Conservation (phyloP, 257 asterid genomes). For the Solanum clarkiae region DNA sequence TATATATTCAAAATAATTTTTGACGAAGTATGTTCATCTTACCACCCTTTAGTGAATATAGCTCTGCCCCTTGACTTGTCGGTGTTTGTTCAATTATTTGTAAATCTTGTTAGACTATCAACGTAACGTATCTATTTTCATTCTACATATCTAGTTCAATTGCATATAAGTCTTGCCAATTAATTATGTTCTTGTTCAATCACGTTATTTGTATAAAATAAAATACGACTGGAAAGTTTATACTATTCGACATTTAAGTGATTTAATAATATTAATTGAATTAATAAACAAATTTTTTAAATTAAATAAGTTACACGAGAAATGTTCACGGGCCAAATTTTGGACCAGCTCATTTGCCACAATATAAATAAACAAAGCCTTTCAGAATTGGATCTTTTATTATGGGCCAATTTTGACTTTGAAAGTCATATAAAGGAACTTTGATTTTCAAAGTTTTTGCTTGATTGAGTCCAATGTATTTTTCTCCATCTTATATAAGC, state of each 20-base stretch:
- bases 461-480: background rate
- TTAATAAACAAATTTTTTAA: background rate
- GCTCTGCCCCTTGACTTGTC: too few relatives aligned
- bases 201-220: background rate
- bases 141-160: background rate
- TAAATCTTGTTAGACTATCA: too few relatives aligned
- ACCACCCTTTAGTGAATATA: too few relatives aligned
- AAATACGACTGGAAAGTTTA: background rate
- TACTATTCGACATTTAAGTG: background rate
- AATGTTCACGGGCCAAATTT: background rate
- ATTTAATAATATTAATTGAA: background rate
- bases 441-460: background rate
- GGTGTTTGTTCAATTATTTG: too few relatives aligned
- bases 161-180: background rate
- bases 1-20: too few relatives aligned
- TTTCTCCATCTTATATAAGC: background rate
- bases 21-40: too few relatives aligned
- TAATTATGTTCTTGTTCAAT: background rate
- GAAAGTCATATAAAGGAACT: background rate
- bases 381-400: background rate
- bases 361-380: background rate
- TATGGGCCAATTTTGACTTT: background rate
- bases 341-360: background rate
- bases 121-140: too few relatives aligned
- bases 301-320: background rate